Conservation (phyloP, 2,329 filamentous ascomycete genomes). For the Fusarium sublunatum region DNA sequence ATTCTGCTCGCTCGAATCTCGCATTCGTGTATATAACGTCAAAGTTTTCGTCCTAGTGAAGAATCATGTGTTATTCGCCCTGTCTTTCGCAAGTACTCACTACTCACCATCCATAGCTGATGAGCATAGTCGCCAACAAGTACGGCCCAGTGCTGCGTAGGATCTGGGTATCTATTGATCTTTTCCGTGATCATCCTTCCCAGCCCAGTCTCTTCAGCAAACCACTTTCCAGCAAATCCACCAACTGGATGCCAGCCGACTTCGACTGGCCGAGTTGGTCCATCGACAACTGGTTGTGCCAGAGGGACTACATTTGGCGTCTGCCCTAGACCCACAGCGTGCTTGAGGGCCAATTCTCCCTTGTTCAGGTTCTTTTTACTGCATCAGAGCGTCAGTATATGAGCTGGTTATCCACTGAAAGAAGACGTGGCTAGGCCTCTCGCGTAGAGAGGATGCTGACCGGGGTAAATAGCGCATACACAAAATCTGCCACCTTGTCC, state of each 20-base stretch:
- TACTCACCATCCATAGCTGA: constrained; percentile 68
- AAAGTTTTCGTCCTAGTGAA: constrained; percentile 62
- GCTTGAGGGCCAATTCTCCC: constrained; percentile 52
- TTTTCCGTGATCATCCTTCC: constrained; percentile 67
- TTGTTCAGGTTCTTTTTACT: constrained; percentile 51
- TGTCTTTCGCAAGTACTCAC: accelerated
- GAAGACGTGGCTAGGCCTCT: background rate
- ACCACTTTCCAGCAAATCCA: constrained; percentile 67
- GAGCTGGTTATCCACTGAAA: background rate
- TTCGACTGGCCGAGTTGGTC: constrained; percentile 55
- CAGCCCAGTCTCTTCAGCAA: constrained; percentile 65
- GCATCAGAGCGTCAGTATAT: constrained; percentile 12
- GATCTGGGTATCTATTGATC: constrained; percentile 66
- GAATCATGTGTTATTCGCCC: background rate
- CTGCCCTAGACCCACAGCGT: constrained; percentile 49
- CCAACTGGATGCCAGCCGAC: constrained; percentile 70
- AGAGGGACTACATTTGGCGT: constrained; percentile 50
- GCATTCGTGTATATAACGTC: constrained; percentile 69
- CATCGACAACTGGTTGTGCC: constrained; percentile 46
- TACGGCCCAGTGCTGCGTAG: constrained; percentile 70
- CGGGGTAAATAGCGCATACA: constrained; percentile 47
- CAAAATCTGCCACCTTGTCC: constrained; percentile 49
- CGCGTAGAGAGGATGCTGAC: background rate
- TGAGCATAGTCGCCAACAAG: constrained; percentile 66
- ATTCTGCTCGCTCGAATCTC: constrained; percentile 57